phyloP scores from a whole-genome alignment of 2,329 filamentous ascomycete species.

The Alternaria solani region DNA sequence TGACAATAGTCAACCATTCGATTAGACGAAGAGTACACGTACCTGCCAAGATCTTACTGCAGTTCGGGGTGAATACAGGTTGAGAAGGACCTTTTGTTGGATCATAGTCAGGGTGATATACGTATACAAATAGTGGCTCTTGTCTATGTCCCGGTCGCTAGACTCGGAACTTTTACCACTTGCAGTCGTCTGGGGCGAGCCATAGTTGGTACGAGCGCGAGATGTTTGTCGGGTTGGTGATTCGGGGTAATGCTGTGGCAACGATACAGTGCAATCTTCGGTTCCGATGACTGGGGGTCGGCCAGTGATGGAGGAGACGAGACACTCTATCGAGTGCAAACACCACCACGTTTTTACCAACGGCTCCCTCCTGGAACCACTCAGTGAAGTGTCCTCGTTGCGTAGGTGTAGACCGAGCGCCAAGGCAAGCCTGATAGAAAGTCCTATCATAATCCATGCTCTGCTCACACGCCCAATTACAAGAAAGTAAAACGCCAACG shows the following conservation, averaged over 20 bases:
- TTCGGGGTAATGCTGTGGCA: constrained; percentile 28
- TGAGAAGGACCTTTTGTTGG: constrained; percentile 41
- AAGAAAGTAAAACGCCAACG: constrained; percentile 38
- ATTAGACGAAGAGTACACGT: background rate
- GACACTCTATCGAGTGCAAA: constrained; percentile 49
- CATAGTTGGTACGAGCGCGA: constrained; percentile 5
- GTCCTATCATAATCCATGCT: constrained; percentile 49
- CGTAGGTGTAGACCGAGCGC: constrained; percentile 51
- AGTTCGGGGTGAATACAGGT: constrained; percentile 48
- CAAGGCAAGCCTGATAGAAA: constrained; percentile 49
- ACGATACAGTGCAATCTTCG: constrained; percentile 41
- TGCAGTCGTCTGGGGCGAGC: background rate
- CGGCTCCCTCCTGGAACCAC: constrained; percentile 41
- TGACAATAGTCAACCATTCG: background rate
- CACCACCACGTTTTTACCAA: constrained; percentile 52
- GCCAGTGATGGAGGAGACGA: constrained; percentile 51
- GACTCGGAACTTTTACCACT: constrained; percentile 2
- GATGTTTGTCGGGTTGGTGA: background rate
- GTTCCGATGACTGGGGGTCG: constrained; percentile 47
- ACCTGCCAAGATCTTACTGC: constrained; percentile 48
- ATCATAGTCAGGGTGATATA: constrained; percentile 42
- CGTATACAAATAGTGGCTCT: constrained; percentile 16
- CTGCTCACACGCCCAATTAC: constrained; percentile 37
- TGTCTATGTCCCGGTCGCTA: background rate
- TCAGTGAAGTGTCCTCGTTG: constrained; percentile 40